Conservation (phyloP, 805 yeast species). For the Starmerella apicola region DNA sequence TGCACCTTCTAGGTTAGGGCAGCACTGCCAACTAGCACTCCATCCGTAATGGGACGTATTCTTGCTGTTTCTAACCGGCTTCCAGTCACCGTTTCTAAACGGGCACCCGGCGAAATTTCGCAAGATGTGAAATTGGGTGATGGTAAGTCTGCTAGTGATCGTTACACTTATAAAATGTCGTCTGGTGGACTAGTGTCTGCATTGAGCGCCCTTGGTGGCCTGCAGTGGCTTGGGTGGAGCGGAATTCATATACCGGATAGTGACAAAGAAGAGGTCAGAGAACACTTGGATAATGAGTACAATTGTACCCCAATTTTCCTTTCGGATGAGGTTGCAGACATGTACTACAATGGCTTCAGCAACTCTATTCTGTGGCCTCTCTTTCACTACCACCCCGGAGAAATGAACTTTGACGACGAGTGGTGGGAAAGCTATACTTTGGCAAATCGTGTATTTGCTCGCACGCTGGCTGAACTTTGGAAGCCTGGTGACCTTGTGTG, state of each 20-base stretch:
- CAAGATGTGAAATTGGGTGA: slow-evolving; percentile 18
- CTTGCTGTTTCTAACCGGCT: slow-evolving; percentile 87
- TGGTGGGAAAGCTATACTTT: slow-evolving; percentile 98
- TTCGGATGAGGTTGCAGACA: slow-evolving; percentile 79
- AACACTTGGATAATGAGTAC: slow-evolving; percentile 62
- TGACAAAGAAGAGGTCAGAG: slow-evolving; percentile 56
- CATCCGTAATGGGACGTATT: slow-evolving; percentile 31
- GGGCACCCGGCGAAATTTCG: slow-evolving; percentile 31
- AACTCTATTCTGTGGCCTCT: slow-evolving; percentile 95
- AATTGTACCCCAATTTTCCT: slow-evolving; percentile 83
- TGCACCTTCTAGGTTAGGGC: slow-evolving; percentile 1
- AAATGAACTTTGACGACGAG: slow-evolving; percentile 91
- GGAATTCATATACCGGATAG: slow-evolving; percentile 66
- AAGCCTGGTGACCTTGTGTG: slow-evolving; percentile 81
- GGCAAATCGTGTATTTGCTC: slow-evolving; percentile 76
- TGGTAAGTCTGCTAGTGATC: slow-evolving; percentile 8
- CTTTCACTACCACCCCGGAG: slow-evolving; percentile 98
- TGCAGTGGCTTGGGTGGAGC: slow-evolving; percentile 94
- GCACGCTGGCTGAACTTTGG: slow-evolving; percentile 53
- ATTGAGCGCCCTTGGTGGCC: slow-evolving; percentile 75
- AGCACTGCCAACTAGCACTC: not conserved
- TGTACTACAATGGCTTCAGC: slow-evolving; percentile 92
- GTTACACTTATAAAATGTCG: slow-evolving; percentile 77
- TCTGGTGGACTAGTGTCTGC: slow-evolving; percentile 97
- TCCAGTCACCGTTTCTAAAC: slow-evolving; percentile 71